Evolutionary conservation across 441 rosid genomes (phyloP).

Genomic region (Manihot esculenta): DNA sequence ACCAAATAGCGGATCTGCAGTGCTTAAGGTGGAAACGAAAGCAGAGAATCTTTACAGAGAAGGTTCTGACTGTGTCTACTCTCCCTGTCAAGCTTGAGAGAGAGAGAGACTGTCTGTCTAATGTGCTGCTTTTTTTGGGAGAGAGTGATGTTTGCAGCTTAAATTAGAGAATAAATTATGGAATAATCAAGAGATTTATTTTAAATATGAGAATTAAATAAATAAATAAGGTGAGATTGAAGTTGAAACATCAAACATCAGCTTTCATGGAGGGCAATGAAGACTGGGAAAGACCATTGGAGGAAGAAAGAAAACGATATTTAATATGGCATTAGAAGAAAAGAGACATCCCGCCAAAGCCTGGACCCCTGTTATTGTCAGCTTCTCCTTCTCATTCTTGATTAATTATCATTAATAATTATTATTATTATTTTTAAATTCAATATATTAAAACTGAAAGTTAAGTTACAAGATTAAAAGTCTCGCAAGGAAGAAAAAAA

Average conservation of each 20-base stretch:
- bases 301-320: too few species aligned
- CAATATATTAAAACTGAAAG: too few species aligned
- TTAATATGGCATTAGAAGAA: constrained; percentile 20
- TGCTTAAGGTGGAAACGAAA: constrained; percentile 63
- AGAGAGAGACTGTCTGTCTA: not conserved
- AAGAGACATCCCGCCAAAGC: constrained; percentile 75
- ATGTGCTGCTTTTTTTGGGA: not conserved
- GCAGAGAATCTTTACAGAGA: constrained; percentile 49
- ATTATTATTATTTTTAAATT: too few species aligned
- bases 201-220: not conserved
- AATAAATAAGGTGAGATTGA: constrained; percentile 36
- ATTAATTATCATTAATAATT: not conserved
- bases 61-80: constrained; percentile 17
- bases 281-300: too few species aligned
- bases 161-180: not conserved
- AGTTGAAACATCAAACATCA: constrained; percentile 48
- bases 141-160: not conserved
- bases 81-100: constrained; percentile 17
- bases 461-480: too few species aligned
- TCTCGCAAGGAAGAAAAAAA: too few species aligned
- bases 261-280: constrained; percentile 7
- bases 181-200: not conserved
- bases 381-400: constrained; percentile 1
- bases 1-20: constrained; percentile 60
- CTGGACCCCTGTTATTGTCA: constrained; percentile 15